These are phyloP conservation scores for Sistotremastrum niveocremeum DNA, from an alignment of 768 basidiomycete species.

Conservation along the genomic window DNA sequence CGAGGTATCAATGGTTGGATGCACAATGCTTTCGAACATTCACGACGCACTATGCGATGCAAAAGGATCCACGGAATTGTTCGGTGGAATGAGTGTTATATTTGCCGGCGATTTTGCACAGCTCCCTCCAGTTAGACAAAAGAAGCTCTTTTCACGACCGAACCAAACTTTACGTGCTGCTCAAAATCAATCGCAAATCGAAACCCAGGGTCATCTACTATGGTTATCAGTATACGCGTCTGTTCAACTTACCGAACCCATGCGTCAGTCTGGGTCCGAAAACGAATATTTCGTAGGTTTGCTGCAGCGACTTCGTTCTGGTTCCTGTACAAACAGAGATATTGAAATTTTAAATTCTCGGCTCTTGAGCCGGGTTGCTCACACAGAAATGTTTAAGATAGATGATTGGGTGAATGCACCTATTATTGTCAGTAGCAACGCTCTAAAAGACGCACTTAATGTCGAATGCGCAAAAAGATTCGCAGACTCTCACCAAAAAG, in stretches of 20 bases:
- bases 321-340: constrained; percentile 16
- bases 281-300: constrained; percentile 12
- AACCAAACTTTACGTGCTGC: too few species aligned
- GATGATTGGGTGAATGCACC: constrained; percentile 18
- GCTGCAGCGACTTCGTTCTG: constrained; percentile 12
- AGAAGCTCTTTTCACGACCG: not conserved
- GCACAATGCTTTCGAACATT: not conserved
- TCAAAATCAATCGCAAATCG: too few species aligned
- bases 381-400: too few species aligned
- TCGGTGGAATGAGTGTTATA: not conserved
- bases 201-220: too few species aligned
- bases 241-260: constrained; percentile 14
- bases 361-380: too few species aligned
- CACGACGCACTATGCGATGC: not conserved
- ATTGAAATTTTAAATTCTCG: constrained; percentile 10
- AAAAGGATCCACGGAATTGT: not conserved
- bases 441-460: constrained; percentile 25
- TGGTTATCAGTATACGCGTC: constrained; percentile 21
- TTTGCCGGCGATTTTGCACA: not conserved
- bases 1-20: not conserved
- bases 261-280: constrained; percentile 15
- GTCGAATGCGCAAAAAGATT: constrained; percentile 11
- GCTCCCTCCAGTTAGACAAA: not conserved
- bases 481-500: constrained; percentile 10
- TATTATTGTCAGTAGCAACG: constrained; percentile 25